Conservation (phyloP, 345 rosid species). For the Cardamine chenopodiifolia region DNA sequence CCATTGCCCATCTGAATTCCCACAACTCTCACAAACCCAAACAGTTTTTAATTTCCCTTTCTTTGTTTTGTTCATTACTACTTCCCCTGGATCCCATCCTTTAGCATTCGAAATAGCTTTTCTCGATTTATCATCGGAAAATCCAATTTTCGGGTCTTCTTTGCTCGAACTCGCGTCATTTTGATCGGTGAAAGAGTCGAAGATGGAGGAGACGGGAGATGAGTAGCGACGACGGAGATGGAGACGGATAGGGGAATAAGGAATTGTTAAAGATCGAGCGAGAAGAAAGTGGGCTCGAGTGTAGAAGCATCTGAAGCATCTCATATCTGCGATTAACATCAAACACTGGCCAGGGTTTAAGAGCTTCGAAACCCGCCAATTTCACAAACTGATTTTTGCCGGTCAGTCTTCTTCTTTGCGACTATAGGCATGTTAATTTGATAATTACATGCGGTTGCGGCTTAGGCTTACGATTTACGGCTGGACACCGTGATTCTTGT, state of each 20-base stretch:
- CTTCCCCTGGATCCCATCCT: conserved; percentile 36
- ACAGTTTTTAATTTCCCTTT: conserved; percentile 50
- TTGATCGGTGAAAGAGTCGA: conserved; percentile 32
- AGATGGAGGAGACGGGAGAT: conserved; percentile 44
- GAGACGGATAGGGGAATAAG: conserved; percentile 11
- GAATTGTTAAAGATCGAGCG: conserved; percentile 17
- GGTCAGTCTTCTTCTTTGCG: conserved; percentile 3
- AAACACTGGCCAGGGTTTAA: conserved; percentile 19
- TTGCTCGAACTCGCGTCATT: conserved; percentile 14
- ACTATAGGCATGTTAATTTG: no score
- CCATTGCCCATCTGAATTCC: conserved; percentile 82
- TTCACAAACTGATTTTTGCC: conserved; percentile 12
- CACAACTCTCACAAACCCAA: conserved; percentile 83
- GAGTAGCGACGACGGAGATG: conserved; percentile 27
- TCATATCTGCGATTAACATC: conserved; percentile 30
- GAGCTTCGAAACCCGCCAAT: conserved; percentile 14
- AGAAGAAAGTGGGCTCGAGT: conserved; percentile 34
- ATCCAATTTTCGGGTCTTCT: conserved; percentile 5
- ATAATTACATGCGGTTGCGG: no score
- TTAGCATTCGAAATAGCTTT: conserved; percentile 5
- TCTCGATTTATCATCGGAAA: conserved; percentile 26
- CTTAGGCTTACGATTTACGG: no score
- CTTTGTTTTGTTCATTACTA: conserved; percentile 44
- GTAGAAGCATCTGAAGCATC: conserved; percentile 33
- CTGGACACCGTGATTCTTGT: no score